These are phyloP conservation scores for Laburnicola sp. DNA, from an alignment of 2,329 filamentous ascomycete genomes.

Conservation along the genomic window DNA sequence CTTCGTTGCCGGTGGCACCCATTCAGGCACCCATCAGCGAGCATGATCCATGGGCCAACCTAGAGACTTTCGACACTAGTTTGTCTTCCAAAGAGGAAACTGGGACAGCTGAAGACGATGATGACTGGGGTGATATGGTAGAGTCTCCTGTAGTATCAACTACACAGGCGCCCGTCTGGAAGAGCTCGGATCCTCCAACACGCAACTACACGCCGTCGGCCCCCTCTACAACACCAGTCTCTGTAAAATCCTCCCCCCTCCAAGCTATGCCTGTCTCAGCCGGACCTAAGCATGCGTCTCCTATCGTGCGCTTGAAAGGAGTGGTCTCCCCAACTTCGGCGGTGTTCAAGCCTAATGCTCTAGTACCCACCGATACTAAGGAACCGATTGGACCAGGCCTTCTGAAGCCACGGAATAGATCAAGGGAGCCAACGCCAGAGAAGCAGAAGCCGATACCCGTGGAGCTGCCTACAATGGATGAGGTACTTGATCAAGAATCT, in stretches of 20 bases:
- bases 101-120: constrained; percentile 34
- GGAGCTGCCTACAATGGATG: constrained; percentile 4
- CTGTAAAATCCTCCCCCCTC: constrained; percentile 10
- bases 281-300: constrained; percentile 30
- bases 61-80: constrained; percentile 19
- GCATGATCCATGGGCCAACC: constrained; percentile 14
- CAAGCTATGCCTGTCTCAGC: constrained; percentile 13
- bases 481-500: constrained; percentile 2
- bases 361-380: constrained; percentile 29
- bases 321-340: constrained; percentile 42
- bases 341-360: constrained; percentile 33
- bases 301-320: constrained; percentile 37
- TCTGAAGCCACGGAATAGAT: constrained; percentile 29
- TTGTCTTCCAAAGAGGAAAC: constrained; percentile 7
- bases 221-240: constrained; percentile 18
- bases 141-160: constrained; percentile 37
- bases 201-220: constrained; percentile 17
- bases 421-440: constrained; percentile 12
- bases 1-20: neutral
- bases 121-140: constrained; percentile 47
- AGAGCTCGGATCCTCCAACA: constrained; percentile 14
- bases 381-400: constrained; percentile 36
- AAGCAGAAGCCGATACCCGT: constrained; percentile 5
- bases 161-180: constrained; percentile 12
- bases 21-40: neutral